Conservation (phyloP, 148 eudicot species). For the Amaranthus cruentus region DNA sequence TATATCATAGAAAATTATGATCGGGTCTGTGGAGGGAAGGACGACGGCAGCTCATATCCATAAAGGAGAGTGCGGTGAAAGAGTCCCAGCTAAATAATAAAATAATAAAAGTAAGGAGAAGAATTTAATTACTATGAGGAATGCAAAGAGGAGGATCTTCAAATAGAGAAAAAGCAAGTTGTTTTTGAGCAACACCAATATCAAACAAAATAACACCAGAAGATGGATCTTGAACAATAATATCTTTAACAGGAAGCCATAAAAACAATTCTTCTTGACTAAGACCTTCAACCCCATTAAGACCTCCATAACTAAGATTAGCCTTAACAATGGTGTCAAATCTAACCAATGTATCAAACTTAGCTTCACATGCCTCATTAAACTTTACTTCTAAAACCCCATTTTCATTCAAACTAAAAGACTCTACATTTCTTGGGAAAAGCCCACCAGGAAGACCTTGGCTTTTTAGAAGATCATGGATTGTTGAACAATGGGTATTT, state of each 20-base stretch:
- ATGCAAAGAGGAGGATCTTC: constrained; percentile 64
- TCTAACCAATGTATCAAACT: constrained; percentile 49
- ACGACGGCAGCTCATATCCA: too few species aligned
- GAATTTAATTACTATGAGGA: constrained; percentile 28
- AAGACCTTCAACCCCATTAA: constrained; percentile 62
- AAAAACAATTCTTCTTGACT: constrained; percentile 65
- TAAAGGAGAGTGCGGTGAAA: too few species aligned
- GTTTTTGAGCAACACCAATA: constrained; percentile 62
- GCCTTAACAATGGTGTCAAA: constrained; percentile 62
- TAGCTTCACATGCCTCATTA: constrained; percentile 54
- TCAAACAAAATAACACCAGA: constrained; percentile 62
- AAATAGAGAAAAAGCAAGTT: constrained; percentile 58
- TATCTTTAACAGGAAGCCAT: constrained; percentile 71
- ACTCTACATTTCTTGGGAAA: constrained; percentile 51
- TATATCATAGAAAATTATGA: too few species aligned
- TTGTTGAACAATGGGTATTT: constrained; percentile 21
- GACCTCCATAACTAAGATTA: constrained; percentile 65
- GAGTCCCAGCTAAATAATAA: not conserved
- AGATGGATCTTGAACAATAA: constrained; percentile 56
- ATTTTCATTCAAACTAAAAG: constrained; percentile 35
- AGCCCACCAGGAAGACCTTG: constrained; percentile 66
- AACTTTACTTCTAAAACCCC: constrained; percentile 47
- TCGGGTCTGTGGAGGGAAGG: too few species aligned
- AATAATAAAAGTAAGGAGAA: not conserved
- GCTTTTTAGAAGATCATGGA: constrained; percentile 58